Percentiles rank a stretch among this genome's conserved stretches.
phyloP scores from a whole-genome alignment of 192 early-diverging fungal genomes.

The Spizellomyces sp. region DNA sequence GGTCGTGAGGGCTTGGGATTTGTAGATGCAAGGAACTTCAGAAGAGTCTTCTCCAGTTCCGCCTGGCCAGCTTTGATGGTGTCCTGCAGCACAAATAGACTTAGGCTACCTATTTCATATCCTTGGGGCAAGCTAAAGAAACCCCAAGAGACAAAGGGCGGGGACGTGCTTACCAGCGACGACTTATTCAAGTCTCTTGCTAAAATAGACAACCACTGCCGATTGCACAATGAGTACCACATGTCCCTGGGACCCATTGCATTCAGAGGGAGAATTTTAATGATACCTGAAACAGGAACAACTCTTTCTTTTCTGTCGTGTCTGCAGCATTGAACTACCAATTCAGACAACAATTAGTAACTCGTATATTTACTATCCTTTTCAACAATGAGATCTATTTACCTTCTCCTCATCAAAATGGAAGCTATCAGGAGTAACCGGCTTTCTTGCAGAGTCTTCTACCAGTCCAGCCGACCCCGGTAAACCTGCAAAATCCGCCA shows the following conservation, averaged over 20 bases:
- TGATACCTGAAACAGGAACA: conserved; percentile 72
- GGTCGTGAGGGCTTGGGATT: conserved; percentile 67
- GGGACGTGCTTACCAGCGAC: conserved; percentile 37
- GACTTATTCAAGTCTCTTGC: conserved; percentile 70
- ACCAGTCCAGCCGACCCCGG: too few relatives aligned
- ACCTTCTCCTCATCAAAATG: conserved; percentile 30
- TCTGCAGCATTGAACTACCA: conserved; percentile 18
- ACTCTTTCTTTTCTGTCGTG: conserved; percentile 59
- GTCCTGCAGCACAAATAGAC: conserved; percentile 2
- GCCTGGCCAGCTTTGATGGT: conserved; percentile 61
- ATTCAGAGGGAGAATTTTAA: not conserved
- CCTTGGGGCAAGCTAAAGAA: not conserved
- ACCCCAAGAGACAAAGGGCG: not conserved
- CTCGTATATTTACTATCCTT: too few relatives aligned
- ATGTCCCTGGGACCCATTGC: not conserved
- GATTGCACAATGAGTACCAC: not conserved
- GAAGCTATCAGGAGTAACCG: conserved; percentile 21
- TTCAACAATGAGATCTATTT: too few relatives aligned
- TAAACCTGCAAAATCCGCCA: too few relatives aligned
- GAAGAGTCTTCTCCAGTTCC: conserved; percentile 72
- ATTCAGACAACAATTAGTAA: too few relatives aligned
- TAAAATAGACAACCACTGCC: conserved; percentile 76
- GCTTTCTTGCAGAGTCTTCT: not conserved
- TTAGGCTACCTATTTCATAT: not conserved
- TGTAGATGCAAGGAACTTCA: conserved; percentile 67